Base-by-base conservation (phyloP, 202 grass and related monocot species). In the Eragrostis tef region DNA sequence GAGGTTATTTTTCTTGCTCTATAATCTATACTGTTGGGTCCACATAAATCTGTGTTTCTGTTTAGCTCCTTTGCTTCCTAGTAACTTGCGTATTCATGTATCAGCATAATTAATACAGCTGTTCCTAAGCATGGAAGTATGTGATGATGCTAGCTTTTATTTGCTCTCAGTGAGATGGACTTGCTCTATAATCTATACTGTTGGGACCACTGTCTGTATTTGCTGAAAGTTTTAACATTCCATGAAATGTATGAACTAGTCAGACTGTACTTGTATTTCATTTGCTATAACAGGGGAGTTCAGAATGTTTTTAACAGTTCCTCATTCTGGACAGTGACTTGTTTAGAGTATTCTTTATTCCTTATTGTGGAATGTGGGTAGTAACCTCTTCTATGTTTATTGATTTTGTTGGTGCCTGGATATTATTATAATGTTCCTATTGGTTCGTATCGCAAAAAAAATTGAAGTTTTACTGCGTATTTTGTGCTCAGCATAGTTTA, bases 1-100 rank as follows among this genome's bases (percentile, higher is more conserved):
- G 60, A 90, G 94, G 94, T 92, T 66, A 41, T 41, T 77, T 80
- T 21, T 69, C 65, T 81, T 77, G 57, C 59, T 49, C 62, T 63
- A n/a, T 64, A 29, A 9, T 64, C 78, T 87, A 61, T 8, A 48
- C 15, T 80, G 61, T 27, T 17, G 2, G 24, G 21, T 90, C 81
- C 16, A 61, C 48, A 25, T 53, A 16, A 52, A 34, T 73, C 36
- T 41, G 12, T 25, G 29, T 63, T 56, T 82, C 25, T 77, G 52
- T 11, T 70, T 39, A 39, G 21, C 51, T 3, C 13, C 25, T 59
- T 69, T 69, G 6, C 9, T 69, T 57, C 22, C 50, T 59, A 24
- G 45, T 62, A 47, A 61, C n/a, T 12, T 5, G 0, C 54, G 57
- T 68, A 24, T 26, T 61, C 31, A 53, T 72, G 59, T 49, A 74